phyloP scores from a whole-genome alignment of 2,329 filamentous ascomycete species.

The Zarea fungicola region DNA sequence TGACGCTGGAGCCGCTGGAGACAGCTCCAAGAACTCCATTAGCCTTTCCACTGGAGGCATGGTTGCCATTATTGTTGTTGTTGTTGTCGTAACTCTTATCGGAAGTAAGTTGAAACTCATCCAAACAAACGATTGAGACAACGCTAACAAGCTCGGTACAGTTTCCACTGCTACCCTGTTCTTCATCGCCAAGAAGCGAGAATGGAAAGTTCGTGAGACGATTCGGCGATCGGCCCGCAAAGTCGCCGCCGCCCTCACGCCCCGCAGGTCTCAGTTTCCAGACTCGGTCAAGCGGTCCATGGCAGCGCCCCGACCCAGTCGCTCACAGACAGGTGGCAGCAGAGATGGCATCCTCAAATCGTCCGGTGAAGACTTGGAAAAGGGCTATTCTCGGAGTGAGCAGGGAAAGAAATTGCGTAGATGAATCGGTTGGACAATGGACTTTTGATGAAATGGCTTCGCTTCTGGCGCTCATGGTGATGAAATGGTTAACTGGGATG shows the following conservation, averaged over 20 bases:
- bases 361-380: conserved; percentile 53
- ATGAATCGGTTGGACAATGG: not conserved
- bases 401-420: conserved; percentile 22
- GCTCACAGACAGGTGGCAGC: conserved; percentile 45
- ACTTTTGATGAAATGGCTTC: not conserved
- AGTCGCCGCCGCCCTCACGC: conserved; percentile 58
- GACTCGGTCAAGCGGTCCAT: conserved; percentile 46
- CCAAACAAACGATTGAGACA: conserved; percentile 9
- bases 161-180: conserved; percentile 64
- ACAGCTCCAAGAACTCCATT: conserved; percentile 50
- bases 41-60: conserved; percentile 63
- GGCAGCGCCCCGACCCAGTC: conserved; percentile 27
- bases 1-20: conserved; percentile 61
- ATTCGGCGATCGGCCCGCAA: conserved; percentile 63
- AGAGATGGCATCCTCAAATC: conserved; percentile 54
- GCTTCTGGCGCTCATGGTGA: conserved; percentile 9
- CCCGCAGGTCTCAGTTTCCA: conserved; percentile 56
- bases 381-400: conserved; percentile 40
- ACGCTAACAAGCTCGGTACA: conserved; percentile 24
- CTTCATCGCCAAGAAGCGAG: conserved; percentile 76
- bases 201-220: conserved; percentile 73
- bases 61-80: conserved; percentile 69
- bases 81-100: conserved; percentile 59
- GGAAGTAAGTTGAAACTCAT: conserved; percentile 47
- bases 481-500: conserved; percentile 14